These are phyloP conservation scores for Hydnum rufescens DNA, from an alignment of 768 basidiomycete species.

Conservation along the genomic window DNA sequence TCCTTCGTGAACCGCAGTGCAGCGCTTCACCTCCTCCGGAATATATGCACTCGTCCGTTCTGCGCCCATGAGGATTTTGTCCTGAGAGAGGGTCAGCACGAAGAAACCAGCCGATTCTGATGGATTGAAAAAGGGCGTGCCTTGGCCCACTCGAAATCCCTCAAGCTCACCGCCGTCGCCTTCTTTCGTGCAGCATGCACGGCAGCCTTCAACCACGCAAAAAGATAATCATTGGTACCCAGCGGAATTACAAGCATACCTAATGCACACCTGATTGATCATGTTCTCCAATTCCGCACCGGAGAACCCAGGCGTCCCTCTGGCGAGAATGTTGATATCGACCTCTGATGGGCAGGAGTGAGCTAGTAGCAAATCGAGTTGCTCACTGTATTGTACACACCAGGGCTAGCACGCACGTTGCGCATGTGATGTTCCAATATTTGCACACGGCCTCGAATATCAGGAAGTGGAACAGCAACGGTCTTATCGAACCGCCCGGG, in stretches of 20 bases:
- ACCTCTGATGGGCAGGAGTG: constrained; percentile 26
- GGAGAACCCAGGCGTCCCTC: constrained; percentile 90
- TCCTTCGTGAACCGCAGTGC: constrained; percentile 95
- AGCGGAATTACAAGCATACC: constrained; percentile 13
- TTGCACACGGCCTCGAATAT: constrained; percentile 78
- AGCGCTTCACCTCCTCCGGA: constrained; percentile 63
- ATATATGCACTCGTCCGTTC: constrained; percentile 83
- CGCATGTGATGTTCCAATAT: constrained; percentile 86
- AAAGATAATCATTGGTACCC: background rate
- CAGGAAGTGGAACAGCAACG: constrained; percentile 85
- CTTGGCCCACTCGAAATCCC: constrained; percentile 97
- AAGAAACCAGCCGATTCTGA: background rate
- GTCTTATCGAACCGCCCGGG: constrained; percentile 93
- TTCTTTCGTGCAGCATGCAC: constrained; percentile 84
- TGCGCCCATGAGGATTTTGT: constrained; percentile 92
- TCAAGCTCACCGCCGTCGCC: constrained; percentile 44
- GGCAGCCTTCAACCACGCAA: constrained; percentile 77
- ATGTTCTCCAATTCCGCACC: constrained; percentile 95
- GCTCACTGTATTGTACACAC: constrained; percentile 26
- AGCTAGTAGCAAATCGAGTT: background rate
- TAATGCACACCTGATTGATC: constrained; percentile 49
- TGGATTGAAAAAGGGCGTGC: no score
- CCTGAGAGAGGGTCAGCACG: constrained; percentile 23
- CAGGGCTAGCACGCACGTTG: constrained; percentile 41
- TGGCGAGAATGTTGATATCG: constrained; percentile 72